Evolutionary conservation across 164 flowering plant genomes (phyloP), one percentile per base, ranked within the genome.

Genomic region (Vitis riparia): DNA sequence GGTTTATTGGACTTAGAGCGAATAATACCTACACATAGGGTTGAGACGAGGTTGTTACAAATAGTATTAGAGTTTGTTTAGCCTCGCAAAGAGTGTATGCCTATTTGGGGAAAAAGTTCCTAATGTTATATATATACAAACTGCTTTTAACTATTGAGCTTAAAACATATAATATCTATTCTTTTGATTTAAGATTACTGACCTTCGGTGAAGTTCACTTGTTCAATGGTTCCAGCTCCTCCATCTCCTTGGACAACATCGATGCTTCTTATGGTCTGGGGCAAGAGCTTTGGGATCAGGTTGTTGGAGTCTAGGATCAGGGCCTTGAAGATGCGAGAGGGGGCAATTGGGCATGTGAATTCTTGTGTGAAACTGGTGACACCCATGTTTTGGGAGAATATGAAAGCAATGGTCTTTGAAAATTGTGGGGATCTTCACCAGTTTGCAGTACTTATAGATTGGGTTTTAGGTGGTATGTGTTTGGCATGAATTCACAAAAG

Each of bases 121-220:
- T 23, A 23, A 23, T 23, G 2, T 23, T 23, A 23, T 23, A 1
- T 23, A 1, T 23, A 2, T 23, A 2, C 27, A 23, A 23, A 2
- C 27, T 23, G 27, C 27, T 23, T 23, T 23, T 19, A 30, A 13
- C 63, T 3, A 2, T 14, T 15, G 16, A 4, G 12, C 0, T 12
- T 12, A 8, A 5, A 30, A 12, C 1, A 63, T 1, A 52, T 48
- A 11, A 30, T 7, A 16, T 16, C 3, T 59, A 9, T 8, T 9
- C 29, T 19, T 17, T 23, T 47, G 48, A 48, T 63, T 51, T 5
- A 44, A 59, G 37, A 44, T 50, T 55, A n/a, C 68, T 60, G 11
- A 80, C 86, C 83, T 70, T 76, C 68, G 5, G 77, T 57, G 75
- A 80, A 76, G 73, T 76, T 78, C 29, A 78, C 49, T 52, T 80